Evolutionary conservation across 495 filamentous ascomycete species (phyloP), one percentile per base, ranked within the genome.

Genomic region (Lasiosphaeria ovina): DNA sequence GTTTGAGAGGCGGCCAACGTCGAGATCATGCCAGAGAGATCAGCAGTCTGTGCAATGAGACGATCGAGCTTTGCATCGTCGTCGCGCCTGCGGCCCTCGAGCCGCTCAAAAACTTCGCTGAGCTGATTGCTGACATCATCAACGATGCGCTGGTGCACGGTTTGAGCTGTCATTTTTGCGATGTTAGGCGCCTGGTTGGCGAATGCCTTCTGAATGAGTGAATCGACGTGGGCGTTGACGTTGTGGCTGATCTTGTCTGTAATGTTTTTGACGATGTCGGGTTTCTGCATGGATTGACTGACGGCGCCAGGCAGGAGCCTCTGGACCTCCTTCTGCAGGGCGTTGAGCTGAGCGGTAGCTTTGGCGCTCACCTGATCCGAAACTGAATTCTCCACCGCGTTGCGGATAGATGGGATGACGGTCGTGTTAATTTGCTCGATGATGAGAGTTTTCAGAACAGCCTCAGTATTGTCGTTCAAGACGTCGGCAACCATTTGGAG

Each of bases 391-490:
- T 77, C 72, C 17, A 82, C 69, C 34, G 73, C 66, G 42, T 70
- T 66, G 33, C 79, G 71, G 5, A 88, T 68, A 54, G 65, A 66
- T 3, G 88, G 86, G 49, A 89, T 72, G 50, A 92, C 87, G 16
- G 77, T 79, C 40, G 80, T 74, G 65, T 87, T 79, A 62, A 93
- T 90, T 69, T 83, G 85, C 47, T 77, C 74, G 33, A 78, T 80
- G 54, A 96, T 83, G 58, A 95, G 87, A 34, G 82, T 83, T 33
- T 83, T 76, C 36, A 97, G 80, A 32, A 87, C 88, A 65, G 87
- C 83, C 71, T 97, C 92, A 35, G 95, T 90, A 62, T 97, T 98
- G 50, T 94, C 88, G 17, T 91, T 89, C 17, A 99, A 79, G 11
- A 94, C 93, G 54, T 83, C 86, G 1, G 92, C 94, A 8, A 99